Base-by-base conservation (phyloP, 2,329 filamentous ascomycete genomes). In the Penicillium freii region DNA sequence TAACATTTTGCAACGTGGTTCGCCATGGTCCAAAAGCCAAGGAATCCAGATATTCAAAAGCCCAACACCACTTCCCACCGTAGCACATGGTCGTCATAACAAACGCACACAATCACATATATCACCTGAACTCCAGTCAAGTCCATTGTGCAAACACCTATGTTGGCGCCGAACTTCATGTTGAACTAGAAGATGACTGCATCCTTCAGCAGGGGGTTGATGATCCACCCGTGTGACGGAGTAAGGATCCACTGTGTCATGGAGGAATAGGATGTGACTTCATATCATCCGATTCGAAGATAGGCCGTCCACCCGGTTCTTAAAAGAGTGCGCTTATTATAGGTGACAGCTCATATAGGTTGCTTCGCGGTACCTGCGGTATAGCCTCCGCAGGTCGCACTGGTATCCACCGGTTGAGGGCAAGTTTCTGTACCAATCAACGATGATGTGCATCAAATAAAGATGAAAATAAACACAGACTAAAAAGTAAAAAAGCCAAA, bases 211-310 rank as follows among this genome's bases (percentile, higher is more conserved):
- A 56, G 54, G 49, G 42, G 34, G n/a, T 46, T 17, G 15, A 45
- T 42, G 15, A 40, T 53, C 54, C 34, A 47, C 42, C 42, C 15
- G 54, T 56, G 54, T 47, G 43, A 56, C 54, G 21, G 40, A 19
- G 34, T 29, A 53, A 21, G 54, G 49, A 46, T 45, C 19, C 27
- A 53, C 36, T 33, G 49, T 36, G 23, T 56, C 42, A 56, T 46
- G 40, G 27, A 46, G 33, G 54, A 52, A 56, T 52, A 46, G 54
- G 48, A 52, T 52, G 47, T 13, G 27, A 56, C 40, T 46, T 46
- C 42, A 53, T 56, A 56, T 56, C 49, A 56, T 56, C 54, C 54
- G 54, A 56, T 53, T 56, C 54, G 54, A 56, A 52, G 54, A 27
- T 29, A 21, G 25, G 15, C 10, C 4, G 21, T 34, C 13, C 19